Evolutionary conservation across 2,329 filamentous ascomycete genomes (phyloP).

Genomic region (Colletotrichum magnum): DNA sequence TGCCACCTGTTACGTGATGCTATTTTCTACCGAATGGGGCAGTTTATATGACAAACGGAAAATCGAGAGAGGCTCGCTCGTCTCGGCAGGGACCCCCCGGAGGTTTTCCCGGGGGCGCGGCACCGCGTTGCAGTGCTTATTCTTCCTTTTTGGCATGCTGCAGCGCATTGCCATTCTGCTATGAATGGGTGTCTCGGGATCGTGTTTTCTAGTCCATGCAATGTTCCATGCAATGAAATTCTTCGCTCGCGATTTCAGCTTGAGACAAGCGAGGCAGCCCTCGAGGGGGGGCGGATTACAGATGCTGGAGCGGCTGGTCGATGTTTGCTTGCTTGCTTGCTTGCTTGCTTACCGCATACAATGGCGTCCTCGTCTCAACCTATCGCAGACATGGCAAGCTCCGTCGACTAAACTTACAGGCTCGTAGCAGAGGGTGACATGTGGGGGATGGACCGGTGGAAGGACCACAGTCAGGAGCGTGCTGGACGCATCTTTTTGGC

Average conservation of each 20-base stretch:
- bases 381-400: neutral
- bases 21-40: conserved; percentile 35
- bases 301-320: no score
- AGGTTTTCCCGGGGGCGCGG: neutral
- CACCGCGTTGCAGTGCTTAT: neutral
- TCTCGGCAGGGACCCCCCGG: conserved; percentile 4
- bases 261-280: no score
- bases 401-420: conserved; percentile 13
- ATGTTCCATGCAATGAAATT: no score
- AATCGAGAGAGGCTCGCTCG: conserved; percentile 22
- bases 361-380: neutral
- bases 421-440: conserved; percentile 11
- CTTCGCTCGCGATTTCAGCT: no score
- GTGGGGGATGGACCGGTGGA: conserved; percentile 6
- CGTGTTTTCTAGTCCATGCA: no score
- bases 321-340: no score
- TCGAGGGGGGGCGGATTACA: no score
- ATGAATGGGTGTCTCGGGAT: no score
- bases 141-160: neutral
- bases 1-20: conserved; percentile 36
- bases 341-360: no score
- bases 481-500: conserved; percentile 23
- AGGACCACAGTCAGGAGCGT: conserved; percentile 18
- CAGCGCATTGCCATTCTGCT: neutral
- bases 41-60: conserved; percentile 41